A percentile compares a stretch with the other conserved stretches of the same genome.
These are phyloP conservation scores for Heliocybe sulcata DNA, from an alignment of 1,284 basidiomycete species.

Conservation along the genomic window DNA sequence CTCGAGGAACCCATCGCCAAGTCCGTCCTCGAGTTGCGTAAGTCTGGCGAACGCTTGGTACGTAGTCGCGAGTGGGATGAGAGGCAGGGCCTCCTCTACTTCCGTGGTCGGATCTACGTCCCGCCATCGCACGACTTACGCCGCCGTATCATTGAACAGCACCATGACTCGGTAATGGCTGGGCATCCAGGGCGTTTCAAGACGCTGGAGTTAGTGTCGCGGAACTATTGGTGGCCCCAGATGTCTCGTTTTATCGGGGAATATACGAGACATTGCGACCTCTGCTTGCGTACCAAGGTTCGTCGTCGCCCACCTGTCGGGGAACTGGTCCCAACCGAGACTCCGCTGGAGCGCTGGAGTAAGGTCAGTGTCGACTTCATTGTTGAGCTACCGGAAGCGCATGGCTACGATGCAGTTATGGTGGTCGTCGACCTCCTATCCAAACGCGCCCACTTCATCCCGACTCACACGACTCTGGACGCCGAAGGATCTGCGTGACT, in stretches of 20 bases:
- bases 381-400: conserved; percentile 5
- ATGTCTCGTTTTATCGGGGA: conserved; percentile 1
- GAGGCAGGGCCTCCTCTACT: conserved; percentile 9
- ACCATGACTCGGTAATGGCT: conserved; percentile 21
- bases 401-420: conserved; percentile 12
- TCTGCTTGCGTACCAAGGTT: conserved; percentile 9
- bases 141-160: too few relatives aligned
- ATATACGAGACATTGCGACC: conserved; percentile 9
- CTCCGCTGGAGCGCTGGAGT: conserved; percentile 7
- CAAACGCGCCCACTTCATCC: conserved; percentile 9
- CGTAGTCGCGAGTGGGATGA: too few relatives aligned
- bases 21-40: too few relatives aligned
- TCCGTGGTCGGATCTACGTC: too few relatives aligned
- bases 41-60: too few relatives aligned
- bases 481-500: conserved; percentile 6
- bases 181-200: conserved; percentile 35
- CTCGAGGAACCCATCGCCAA: too few relatives aligned
- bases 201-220: conserved; percentile 15
- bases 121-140: too few relatives aligned
- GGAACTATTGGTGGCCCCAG: conserved; percentile 12
- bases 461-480: conserved; percentile 12
- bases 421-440: conserved; percentile 14
- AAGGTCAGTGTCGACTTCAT: conserved; percentile 12
- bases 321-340: background rate
- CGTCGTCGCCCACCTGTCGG: background rate